Evolutionary conservation across 345 rosid genomes (phyloP).

Genomic region (Eucalyptus curtisii): DNA sequence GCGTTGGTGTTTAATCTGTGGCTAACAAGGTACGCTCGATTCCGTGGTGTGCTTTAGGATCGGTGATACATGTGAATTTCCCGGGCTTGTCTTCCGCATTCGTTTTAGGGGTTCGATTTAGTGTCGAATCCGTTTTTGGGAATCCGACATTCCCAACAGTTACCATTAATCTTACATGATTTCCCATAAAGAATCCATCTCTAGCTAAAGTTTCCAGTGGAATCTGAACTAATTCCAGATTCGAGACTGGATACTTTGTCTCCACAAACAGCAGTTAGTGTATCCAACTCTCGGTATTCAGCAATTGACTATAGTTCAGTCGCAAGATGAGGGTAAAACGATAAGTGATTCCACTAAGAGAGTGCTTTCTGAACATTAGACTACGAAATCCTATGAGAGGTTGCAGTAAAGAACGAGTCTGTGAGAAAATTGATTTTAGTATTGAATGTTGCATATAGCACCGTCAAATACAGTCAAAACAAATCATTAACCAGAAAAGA

Average conservation of each 20-base stretch:
- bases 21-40: too few relatives aligned
- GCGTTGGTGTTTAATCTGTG: too few relatives aligned
- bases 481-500: too few relatives aligned
- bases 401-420: not conserved
- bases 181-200: not conserved
- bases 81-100: too few relatives aligned
- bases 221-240: not conserved
- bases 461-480: too few relatives aligned
- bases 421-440: not conserved
- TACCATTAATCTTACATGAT: not conserved
- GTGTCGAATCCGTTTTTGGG: too few relatives aligned
- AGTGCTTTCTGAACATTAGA: not conserved
- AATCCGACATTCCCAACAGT: too few relatives aligned
- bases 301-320: not conserved
- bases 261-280: not conserved
- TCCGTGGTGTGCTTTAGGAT: too few relatives aligned
- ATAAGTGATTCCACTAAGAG: not conserved
- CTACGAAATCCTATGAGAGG: not conserved
- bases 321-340: not conserved
- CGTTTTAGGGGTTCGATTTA: too few relatives aligned
- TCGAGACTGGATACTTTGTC: not conserved
- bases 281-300: not conserved
- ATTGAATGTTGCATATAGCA: too few relatives aligned
- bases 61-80: too few relatives aligned
- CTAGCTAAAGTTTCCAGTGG: not conserved